A percentile compares a stretch with the other conserved stretches of the same genome.
Conservation (phyloP, 148 eudicot species). For the Silene uniflora region DNA sequence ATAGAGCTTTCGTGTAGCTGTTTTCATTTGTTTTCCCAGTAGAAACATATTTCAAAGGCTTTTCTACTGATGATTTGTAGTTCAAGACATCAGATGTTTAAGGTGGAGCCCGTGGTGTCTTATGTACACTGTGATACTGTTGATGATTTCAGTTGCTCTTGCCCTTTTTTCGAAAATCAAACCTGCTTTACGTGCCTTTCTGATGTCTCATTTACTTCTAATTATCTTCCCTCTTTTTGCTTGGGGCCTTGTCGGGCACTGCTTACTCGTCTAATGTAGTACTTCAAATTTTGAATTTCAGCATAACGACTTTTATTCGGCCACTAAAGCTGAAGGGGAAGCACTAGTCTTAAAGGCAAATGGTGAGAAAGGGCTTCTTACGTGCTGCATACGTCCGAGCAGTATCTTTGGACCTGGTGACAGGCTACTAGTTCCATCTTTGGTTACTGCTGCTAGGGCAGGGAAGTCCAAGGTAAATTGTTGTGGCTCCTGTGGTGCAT, state of each 20-base stretch:
- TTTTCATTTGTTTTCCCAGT: no score
- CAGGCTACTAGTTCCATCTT: constrained; percentile 81
- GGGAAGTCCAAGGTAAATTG: no score
- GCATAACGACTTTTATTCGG: constrained; percentile 91
- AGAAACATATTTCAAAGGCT: no score
- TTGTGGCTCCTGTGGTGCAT: background rate
- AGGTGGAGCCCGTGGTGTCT: no score
- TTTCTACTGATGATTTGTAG: no score
- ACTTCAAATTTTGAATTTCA: constrained; percentile 14
- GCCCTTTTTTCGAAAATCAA: no score
- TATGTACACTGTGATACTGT: no score
- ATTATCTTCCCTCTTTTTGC: background rate
- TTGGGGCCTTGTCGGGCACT: background rate
- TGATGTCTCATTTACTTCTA: background rate
- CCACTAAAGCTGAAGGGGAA: constrained; percentile 95
- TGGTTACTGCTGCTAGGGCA: no score
- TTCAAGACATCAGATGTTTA: no score
- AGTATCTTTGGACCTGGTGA: constrained; percentile 98
- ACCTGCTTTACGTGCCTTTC: background rate
- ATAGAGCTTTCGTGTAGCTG: no score
- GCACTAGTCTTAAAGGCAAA: constrained; percentile 78
- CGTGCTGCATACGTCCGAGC: constrained; percentile 95
- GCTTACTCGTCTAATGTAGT: background rate
- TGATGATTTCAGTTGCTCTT: no score
- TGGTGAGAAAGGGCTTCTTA: constrained; percentile 77